Evolutionary conservation across 176 grass and related monocot genomes (phyloP), one percentile per base, ranked within the genome.

Genomic region (Bolboschoenus planiculmis): DNA sequence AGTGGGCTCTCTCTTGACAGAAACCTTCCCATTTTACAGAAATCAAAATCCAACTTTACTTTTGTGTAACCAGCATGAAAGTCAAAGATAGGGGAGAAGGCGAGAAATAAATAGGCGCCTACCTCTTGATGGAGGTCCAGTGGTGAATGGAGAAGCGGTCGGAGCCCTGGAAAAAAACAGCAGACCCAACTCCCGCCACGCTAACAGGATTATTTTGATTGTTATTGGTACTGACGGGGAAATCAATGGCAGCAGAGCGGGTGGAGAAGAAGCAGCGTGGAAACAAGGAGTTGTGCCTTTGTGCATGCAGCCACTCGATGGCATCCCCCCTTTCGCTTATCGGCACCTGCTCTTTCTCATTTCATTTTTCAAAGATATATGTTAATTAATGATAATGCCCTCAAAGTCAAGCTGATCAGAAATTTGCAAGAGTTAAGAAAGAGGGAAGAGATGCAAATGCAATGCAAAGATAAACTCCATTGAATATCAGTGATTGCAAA

Each of bases 61-160:
- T 79, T 56, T 57, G 13, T n/a, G 15, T 21, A 20, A 55, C 10
- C 16, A 20, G 16, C 15, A n/a, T 43, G 58, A 67, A 59, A 27
- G 23, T 26, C 21, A 59, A 67, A 66, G n/a, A 50, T 30, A 51
- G 5, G 26, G 15, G 30, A 14, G 21, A 50, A 77, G 71, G 20
- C 5, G 0, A 77, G 71, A 77, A 77, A 60, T 21, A 33, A 59
- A 56, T 16, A 83, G 3, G 43, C 11, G 57, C 23, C 1, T 88
- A 94, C 95, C 90, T 92, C 56, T 92, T 95, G 86, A 98, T 93
- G 4, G 92, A 90, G 14, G 87, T 79, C 95, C 95, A 98, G 15
- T 98, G 90, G 0, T 63, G 24, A 14, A 91, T 82, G 56, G 87
- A 88, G 47, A 98, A 95, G 1, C 84, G 87, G 40, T 91, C 61